Evolutionary conservation across 1,284 basidiomycete genomes (phyloP).

Genomic region (Neonothopanus nambi): DNA sequence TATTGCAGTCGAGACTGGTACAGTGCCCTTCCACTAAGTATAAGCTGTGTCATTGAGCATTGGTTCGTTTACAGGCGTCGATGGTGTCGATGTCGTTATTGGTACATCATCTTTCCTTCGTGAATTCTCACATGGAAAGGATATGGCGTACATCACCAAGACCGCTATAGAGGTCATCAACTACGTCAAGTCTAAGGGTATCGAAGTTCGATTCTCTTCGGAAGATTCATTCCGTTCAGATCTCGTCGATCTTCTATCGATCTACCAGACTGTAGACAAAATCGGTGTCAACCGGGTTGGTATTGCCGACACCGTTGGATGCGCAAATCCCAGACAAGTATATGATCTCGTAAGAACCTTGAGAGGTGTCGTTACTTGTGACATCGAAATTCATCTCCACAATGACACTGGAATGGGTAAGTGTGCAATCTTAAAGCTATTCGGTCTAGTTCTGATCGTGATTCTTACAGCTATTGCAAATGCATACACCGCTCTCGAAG

Average conservation of each 20-base stretch:
- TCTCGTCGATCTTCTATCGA: constrained; percentile 96
- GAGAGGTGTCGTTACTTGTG: constrained; percentile 92
- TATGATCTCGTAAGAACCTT: constrained; percentile 98
- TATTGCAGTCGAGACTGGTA: constrained; percentile 97
- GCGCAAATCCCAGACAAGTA: constrained; percentile 97
- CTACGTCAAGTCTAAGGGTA: constrained; percentile 99
- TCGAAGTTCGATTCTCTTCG: constrained; percentile 99
- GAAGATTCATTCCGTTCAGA: constrained; percentile 99
- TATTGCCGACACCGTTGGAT: constrained; percentile 99
- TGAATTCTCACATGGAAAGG: constrained; percentile 99
- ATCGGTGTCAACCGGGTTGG: constrained; percentile 99
- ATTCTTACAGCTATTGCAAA: constrained; percentile 85
- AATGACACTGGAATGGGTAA: constrained; percentile 94
- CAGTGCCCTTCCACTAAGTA: constrained; percentile 22
- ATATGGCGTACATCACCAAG: constrained; percentile 99
- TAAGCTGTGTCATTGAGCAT: neutral
- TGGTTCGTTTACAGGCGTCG: constrained; percentile 67
- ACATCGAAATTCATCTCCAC: constrained; percentile 99
- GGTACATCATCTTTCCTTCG: constrained; percentile 99
- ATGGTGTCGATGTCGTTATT: constrained; percentile 99
- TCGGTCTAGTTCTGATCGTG: constrained; percentile 15
- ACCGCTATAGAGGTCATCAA: constrained; percentile 98
- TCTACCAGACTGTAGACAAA: constrained; percentile 99
- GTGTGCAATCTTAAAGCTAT: constrained; percentile 20
- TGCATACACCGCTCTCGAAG: constrained; percentile 97